Percentiles rank a stretch among this genome's conserved stretches.
Evolutionary conservation across 371 early-diverging fungal genomes (phyloP).

Genomic region (Mortierella sp.): DNA sequence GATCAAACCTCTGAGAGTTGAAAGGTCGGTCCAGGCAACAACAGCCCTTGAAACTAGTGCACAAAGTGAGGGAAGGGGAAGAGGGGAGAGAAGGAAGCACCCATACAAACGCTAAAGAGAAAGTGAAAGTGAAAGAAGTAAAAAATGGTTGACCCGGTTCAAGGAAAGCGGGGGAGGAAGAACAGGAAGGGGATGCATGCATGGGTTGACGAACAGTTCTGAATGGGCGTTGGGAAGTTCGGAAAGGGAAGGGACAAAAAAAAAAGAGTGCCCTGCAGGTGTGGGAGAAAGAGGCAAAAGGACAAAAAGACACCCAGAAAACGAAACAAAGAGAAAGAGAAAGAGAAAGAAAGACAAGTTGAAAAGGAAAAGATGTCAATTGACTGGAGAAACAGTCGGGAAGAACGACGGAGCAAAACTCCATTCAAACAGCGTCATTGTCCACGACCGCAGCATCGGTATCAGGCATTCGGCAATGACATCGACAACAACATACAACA

Average conservation of each 20-base stretch:
- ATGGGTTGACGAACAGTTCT: neutral
- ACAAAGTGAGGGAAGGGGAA: too few species aligned
- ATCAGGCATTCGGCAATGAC: too few species aligned
- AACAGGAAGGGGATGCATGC: conserved; percentile 1
- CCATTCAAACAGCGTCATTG: too few species aligned
- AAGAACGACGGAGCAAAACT: too few species aligned
- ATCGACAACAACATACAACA: too few species aligned
- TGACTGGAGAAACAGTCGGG: too few species aligned
- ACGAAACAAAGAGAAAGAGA: neutral
- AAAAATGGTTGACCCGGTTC: neutral
- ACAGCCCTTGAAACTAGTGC: neutral
- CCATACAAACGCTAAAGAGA: neutral
- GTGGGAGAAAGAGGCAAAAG: neutral
- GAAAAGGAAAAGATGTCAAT: too few species aligned
- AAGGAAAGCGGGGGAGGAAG: neutral
- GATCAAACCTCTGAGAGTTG: neutral
- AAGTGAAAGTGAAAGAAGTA: neutral
- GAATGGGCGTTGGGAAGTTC: too few species aligned
- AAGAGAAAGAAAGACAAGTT: neutral
- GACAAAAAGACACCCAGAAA: too few species aligned
- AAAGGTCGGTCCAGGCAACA: neutral
- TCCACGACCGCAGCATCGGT: too few species aligned
- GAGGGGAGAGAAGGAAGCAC: neutral
- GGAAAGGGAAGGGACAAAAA: too few species aligned
- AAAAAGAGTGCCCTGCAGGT: neutral